These are phyloP conservation scores for Lagenaria siceraria DNA, from an alignment of 306 rosid species.

Conservation along the genomic window DNA sequence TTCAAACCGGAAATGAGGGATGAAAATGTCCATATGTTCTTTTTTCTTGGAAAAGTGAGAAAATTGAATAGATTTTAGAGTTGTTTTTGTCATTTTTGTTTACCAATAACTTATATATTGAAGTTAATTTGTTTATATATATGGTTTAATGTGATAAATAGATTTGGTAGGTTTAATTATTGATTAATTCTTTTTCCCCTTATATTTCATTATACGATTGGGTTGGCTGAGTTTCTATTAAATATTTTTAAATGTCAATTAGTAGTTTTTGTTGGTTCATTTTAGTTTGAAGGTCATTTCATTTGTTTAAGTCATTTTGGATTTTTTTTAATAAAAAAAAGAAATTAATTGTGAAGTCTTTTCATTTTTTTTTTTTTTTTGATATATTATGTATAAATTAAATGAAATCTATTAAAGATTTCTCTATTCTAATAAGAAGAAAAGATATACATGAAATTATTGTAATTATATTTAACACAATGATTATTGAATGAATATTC, in stretches of 20 bases:
- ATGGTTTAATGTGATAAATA: background rate
- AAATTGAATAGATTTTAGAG: too few relatives aligned
- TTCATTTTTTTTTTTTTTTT: too few relatives aligned
- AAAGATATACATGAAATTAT: background rate
- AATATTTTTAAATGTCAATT: too few relatives aligned
- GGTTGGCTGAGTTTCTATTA: background rate
- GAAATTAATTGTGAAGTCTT: background rate
- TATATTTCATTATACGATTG: background rate
- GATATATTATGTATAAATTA: background rate
- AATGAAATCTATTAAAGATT: background rate
- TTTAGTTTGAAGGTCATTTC: background rate
- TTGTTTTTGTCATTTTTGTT: background rate
- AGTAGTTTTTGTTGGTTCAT: background rate
- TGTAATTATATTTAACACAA: background rate
- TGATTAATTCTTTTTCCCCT: background rate
- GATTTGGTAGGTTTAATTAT: background rate
- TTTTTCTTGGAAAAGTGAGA: too few relatives aligned
- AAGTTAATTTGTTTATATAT: background rate
- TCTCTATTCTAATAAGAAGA: background rate
- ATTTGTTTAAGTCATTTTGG: background rate
- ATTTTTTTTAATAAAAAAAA: background rate
- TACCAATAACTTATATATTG: background rate
- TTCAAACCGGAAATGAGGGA: background rate
- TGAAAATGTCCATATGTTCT: background rate
- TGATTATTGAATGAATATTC: background rate